phyloP scores from a whole-genome alignment of 768 basidiomycete genomes.

The Dacryopinax spathularia region DNA sequence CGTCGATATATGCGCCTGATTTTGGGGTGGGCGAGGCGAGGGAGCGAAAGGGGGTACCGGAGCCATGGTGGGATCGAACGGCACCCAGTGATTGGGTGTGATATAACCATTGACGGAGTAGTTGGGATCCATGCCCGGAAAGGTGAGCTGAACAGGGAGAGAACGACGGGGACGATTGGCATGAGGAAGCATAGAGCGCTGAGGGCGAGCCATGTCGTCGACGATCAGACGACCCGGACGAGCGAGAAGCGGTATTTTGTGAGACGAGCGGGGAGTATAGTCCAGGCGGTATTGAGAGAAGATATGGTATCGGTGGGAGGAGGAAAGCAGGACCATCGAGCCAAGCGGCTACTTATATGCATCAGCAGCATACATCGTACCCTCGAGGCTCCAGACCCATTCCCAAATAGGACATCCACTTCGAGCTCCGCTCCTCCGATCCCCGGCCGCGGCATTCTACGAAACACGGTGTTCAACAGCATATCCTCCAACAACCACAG shows the following conservation, averaged over 20 bases:
- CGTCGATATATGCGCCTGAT: conserved; percentile 2
- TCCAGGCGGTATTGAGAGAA: background rate
- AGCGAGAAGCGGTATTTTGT: background rate
- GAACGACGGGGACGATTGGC: background rate
- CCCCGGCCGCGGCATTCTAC: no score
- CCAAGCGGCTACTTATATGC: background rate
- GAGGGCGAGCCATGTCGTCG: background rate
- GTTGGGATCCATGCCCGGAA: background rate
- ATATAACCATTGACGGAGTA: background rate
- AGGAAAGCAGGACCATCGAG: background rate
- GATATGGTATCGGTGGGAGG: background rate
- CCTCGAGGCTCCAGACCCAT: no score
- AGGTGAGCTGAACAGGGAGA: background rate
- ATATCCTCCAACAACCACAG: no score
- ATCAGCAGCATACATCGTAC: background rate
- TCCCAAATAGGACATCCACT: no score
- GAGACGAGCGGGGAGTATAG: background rate
- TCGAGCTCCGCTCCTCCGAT: no score
- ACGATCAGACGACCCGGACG: background rate
- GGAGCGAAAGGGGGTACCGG: background rate
- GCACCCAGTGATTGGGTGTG: background rate
- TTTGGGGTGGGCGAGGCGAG: background rate
- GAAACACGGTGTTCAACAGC: no score
- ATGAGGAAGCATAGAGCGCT: background rate
- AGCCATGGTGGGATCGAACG: background rate